Conservation (phyloP, 495 filamentous ascomycete genomes). For the Talaromyces proteolyticus region DNA sequence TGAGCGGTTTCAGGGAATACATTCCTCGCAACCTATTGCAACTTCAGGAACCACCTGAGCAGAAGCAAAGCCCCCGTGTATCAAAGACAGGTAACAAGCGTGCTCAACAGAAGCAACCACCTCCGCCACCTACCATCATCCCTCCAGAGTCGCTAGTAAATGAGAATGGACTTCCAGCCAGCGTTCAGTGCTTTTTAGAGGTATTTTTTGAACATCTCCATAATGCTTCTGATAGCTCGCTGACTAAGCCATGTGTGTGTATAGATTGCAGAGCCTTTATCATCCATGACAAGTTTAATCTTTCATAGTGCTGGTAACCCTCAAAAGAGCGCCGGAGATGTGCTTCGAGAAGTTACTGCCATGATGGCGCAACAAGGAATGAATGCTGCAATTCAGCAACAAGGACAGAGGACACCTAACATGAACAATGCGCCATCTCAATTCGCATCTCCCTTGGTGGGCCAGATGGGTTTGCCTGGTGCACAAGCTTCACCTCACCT, state of each 20-base stretch:
- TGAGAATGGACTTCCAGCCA: slow-evolving; percentile 48
- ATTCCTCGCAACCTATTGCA: slow-evolving; percentile 50
- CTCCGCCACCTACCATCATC: slow-evolving; percentile 36
- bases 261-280: slow-evolving; percentile 68
- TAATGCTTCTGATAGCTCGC: neutral
- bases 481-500: slow-evolving; percentile 39
- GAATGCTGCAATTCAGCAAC: slow-evolving; percentile 28
- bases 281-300: slow-evolving; percentile 43
- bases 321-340: slow-evolving; percentile 1
- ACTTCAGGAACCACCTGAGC: slow-evolving; percentile 47
- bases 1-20: slow-evolving; percentile 60
- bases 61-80: slow-evolving; percentile 63
- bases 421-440: slow-evolving; percentile 38
- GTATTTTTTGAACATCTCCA: slow-evolving; percentile 27
- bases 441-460: slow-evolving; percentile 47
- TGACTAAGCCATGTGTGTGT: neutral
- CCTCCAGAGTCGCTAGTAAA: slow-evolving; percentile 61
- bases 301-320: slow-evolving; percentile 3
- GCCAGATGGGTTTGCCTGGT: slow-evolving; percentile 40
- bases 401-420: slow-evolving; percentile 25
- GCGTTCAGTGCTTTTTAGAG: slow-evolving; percentile 65
- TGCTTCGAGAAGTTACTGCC: slow-evolving; percentile 6
- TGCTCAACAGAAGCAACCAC: slow-evolving; percentile 49
- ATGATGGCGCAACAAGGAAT: slow-evolving; percentile 1
- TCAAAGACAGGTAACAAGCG: slow-evolving; percentile 54